These are phyloP conservation scores for Tetrahymena malaccensis DNA, from an alignment of 73 alveolate genomes.

Conservation along the genomic window DNA sequence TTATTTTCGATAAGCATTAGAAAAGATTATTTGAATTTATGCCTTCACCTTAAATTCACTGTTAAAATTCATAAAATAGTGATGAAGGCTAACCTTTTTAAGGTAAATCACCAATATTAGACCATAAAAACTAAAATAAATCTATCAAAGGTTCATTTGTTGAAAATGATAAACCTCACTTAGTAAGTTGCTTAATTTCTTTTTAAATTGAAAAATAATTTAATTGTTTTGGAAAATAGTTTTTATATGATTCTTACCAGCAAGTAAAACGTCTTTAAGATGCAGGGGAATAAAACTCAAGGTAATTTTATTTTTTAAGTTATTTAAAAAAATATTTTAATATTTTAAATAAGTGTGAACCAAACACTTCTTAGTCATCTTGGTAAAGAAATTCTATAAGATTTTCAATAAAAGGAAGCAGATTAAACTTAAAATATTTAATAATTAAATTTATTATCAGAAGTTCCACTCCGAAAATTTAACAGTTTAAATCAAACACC, in stretches of 20 bases:
- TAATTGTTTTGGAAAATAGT: neutral
- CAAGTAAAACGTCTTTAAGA: neutral
- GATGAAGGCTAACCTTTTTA: neutral
- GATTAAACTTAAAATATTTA: neutral
- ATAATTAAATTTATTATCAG: too few species aligned
- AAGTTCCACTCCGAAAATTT: too few species aligned
- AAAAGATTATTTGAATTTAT: neutral
- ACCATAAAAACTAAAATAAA: too few species aligned
- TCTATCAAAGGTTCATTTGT: too few species aligned
- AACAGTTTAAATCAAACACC: too few species aligned
- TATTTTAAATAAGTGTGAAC: neutral
- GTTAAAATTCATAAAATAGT: neutral
- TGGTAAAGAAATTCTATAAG: neutral
- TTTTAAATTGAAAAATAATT: too few species aligned
- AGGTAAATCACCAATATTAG: neutral
- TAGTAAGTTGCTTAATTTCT: neutral
- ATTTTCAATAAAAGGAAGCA: neutral
- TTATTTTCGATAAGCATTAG: neutral
- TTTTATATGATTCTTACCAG: neutral
- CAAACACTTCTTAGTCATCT: neutral
- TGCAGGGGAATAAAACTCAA: neutral
- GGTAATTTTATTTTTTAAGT: neutral
- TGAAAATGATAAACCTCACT: neutral
- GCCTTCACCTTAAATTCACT: neutral
- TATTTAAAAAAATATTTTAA: too few species aligned